These are phyloP conservation scores for Stemphylium beticola DNA, from an alignment of 2,329 filamentous ascomycete species.

Conservation along the genomic window DNA sequence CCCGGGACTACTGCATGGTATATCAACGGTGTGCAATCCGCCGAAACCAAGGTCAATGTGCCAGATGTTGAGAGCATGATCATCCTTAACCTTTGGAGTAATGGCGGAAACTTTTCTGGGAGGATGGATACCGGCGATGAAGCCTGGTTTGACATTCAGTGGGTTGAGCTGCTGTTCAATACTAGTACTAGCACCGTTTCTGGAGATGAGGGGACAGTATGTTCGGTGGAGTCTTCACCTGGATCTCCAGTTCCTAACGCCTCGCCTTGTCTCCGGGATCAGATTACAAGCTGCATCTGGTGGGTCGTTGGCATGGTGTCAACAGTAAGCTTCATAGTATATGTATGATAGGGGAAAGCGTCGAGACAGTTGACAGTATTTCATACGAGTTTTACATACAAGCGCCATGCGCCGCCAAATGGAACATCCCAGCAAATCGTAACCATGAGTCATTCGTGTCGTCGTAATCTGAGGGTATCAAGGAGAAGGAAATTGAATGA, in stretches of 20 bases:
- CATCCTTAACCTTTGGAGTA: constrained; percentile 20
- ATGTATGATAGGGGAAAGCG: too few species aligned
- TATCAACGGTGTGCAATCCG: constrained; percentile 11
- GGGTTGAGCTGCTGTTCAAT: constrained; percentile 22
- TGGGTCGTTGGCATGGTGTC: neutral
- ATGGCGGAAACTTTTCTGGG: constrained; percentile 12
- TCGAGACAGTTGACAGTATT: too few species aligned
- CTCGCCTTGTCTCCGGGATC: neutral
- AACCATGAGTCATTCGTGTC: too few species aligned
- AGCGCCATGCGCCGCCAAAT: too few species aligned
- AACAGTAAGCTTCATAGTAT: neutral
- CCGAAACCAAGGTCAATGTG: constrained; percentile 11
- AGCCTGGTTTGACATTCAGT: constrained; percentile 18
- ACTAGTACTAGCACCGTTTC: neutral
- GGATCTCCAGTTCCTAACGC: constrained; percentile 4
- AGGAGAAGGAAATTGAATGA: too few species aligned
- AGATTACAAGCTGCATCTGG: neutral
- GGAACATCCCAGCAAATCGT: too few species aligned
- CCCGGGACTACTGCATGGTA: constrained; percentile 15
- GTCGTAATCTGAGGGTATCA: too few species aligned
- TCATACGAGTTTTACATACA: too few species aligned
- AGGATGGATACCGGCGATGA: constrained; percentile 11
- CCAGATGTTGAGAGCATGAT: constrained; percentile 12
- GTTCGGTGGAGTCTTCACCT: constrained; percentile 5
- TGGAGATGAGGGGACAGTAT: neutral